Conservation (phyloP, 2,329 filamentous ascomycete genomes). For the Chalaropsis ovoidea region DNA sequence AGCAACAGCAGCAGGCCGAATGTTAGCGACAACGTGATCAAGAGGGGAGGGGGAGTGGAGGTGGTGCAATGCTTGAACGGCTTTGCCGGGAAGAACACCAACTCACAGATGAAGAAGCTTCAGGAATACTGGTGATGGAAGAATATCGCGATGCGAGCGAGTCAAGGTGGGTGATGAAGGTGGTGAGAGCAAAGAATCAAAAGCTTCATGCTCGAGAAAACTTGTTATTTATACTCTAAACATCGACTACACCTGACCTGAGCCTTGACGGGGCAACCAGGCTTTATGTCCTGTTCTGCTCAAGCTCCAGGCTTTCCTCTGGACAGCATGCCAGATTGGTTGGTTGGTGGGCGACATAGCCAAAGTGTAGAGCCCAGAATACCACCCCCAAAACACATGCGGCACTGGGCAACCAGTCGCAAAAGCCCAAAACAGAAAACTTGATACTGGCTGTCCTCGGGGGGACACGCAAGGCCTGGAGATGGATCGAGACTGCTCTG, state of each 20-base stretch:
- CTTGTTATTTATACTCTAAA: constrained; percentile 6
- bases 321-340: not conserved
- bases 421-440: not conserved
- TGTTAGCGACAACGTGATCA: not conserved
- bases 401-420: not conserved
- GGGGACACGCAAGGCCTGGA: too few relatives aligned
- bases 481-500: too few relatives aligned
- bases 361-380: not conserved
- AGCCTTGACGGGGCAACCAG: not conserved
- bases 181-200: not conserved
- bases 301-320: not conserved
- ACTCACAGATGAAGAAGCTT: not conserved
- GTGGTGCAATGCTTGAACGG: too few relatives aligned
- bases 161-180: too few relatives aligned
- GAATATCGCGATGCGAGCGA: too few relatives aligned
- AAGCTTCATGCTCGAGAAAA: not conserved
- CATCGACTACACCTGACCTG: not conserved
- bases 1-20: not conserved
- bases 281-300: too few relatives aligned
- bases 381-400: not conserved
- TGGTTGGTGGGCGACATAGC: not conserved
- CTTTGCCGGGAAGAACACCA: not conserved
- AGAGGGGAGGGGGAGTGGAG: too few relatives aligned
- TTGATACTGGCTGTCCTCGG: too few relatives aligned
- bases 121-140: not conserved